Percentiles rank a stretch among this genome's conserved stretches.
phyloP scores from a whole-genome alignment of 2,329 filamentous ascomycete species.

The Sphaerulina populicola region DNA sequence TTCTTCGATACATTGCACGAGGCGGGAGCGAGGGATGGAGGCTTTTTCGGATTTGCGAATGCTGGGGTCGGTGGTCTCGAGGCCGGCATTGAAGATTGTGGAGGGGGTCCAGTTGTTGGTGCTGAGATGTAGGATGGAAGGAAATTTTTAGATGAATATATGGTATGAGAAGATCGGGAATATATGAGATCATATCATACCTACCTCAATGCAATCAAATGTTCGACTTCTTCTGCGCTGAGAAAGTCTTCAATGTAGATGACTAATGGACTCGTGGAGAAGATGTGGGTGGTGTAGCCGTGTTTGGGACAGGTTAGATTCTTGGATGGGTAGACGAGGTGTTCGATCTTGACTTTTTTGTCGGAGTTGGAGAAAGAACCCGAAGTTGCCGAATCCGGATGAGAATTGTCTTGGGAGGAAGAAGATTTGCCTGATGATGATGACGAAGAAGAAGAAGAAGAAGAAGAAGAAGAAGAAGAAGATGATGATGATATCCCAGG shows the following conservation, averaged over 20 bases:
- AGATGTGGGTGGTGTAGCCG: constrained; percentile 40
- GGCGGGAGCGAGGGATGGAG: constrained; percentile 40
- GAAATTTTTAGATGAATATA: background rate
- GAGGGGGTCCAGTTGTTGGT: constrained; percentile 46
- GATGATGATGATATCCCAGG: constrained; percentile 20
- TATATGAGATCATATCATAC: constrained; percentile 8
- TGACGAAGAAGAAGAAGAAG: no score
- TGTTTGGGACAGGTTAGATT: constrained; percentile 36
- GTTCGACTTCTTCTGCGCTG: constrained; percentile 13
- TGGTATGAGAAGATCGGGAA: no score
- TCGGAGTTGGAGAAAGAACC: constrained; percentile 4
- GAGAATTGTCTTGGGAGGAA: background rate
- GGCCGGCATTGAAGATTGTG: constrained; percentile 46
- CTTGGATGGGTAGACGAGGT: constrained; percentile 36
- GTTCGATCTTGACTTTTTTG: constrained; percentile 30
- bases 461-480: no score
- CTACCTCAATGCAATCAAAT: constrained; percentile 44
- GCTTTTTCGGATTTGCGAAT: constrained; percentile 49
- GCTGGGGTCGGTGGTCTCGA: constrained; percentile 40
- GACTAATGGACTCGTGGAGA: constrained; percentile 48
- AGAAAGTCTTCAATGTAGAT: constrained; percentile 44
- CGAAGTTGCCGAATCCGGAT: no score
- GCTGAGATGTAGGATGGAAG: constrained; percentile 15
- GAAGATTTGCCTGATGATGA: no score
- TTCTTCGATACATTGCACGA: constrained; percentile 51